Evolutionary conservation across 2,329 filamentous ascomycete genomes (phyloP).

Genomic region (Ceratocystis lukuohia): DNA sequence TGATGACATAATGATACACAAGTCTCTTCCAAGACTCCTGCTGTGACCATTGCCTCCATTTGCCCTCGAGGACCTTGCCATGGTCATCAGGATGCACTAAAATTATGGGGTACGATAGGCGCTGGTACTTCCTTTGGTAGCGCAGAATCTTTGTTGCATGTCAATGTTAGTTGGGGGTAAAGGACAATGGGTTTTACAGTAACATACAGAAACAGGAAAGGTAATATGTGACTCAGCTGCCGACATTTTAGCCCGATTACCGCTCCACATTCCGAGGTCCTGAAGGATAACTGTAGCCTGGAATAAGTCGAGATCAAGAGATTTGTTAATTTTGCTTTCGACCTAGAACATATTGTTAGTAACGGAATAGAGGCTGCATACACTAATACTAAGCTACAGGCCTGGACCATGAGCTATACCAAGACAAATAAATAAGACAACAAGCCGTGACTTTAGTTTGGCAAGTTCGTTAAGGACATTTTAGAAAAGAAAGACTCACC

Average conservation of each 20-base stretch:
- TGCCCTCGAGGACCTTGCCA: constrained; percentile 43
- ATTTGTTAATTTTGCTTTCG: constrained; percentile 36
- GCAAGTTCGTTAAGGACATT: neutral
- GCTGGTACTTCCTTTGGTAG: constrained; percentile 44
- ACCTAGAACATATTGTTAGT: constrained; percentile 28
- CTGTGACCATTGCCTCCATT: constrained; percentile 53
- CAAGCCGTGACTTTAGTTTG: neutral
- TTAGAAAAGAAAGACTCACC: constrained; percentile 22
- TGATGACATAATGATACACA: constrained; percentile 49
- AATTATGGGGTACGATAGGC: constrained; percentile 40
- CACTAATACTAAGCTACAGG: too few species aligned
- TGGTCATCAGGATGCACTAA: constrained; percentile 40
- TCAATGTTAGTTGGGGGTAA: constrained; percentile 20
- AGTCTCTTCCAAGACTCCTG: constrained; percentile 55
- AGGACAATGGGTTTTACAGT: neutral
- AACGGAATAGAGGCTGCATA: neutral
- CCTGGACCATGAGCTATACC: neutral
- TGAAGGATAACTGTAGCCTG: constrained; percentile 37
- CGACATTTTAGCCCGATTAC: constrained; percentile 42
- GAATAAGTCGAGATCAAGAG: constrained; percentile 35
- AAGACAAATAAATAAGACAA: neutral
- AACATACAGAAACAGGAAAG: constrained; percentile 34
- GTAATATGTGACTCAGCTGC: constrained; percentile 39
- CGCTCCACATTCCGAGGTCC: constrained; percentile 41
- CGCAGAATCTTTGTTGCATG: constrained; percentile 35